Evolutionary conservation across 306 rosid genomes (phyloP).

Genomic region (Prunus salicina): DNA sequence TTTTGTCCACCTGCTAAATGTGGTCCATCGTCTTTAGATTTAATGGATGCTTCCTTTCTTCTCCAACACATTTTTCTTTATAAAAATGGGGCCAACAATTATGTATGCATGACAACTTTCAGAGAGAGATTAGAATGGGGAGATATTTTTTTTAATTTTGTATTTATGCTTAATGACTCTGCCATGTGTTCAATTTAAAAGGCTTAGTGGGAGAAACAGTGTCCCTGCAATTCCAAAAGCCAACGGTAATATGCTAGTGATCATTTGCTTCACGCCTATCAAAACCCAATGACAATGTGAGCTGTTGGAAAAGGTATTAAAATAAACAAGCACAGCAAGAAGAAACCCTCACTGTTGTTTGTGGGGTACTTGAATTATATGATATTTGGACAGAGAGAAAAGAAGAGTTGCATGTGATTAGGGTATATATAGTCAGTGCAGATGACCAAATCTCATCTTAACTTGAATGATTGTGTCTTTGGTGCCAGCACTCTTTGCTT

Average conservation of each 20-base stretch:
- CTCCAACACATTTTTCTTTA: slow-evolving; percentile 14
- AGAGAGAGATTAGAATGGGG: neutral
- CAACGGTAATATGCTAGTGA: slow-evolving; percentile 2
- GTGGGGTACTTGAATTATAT: neutral
- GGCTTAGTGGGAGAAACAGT: neutral
- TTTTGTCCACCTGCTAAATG: neutral
- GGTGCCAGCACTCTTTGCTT: neutral
- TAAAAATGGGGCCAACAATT: slow-evolving; percentile 1
- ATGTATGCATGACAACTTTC: neutral
- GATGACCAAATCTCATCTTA: neutral
- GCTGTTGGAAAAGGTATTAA: neutral
- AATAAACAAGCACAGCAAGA: neutral
- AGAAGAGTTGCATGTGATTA: neutral
- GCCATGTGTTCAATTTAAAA: neutral
- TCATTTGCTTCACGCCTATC: slow-evolving; percentile 4
- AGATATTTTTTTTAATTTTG: neutral
- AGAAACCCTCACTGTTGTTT: neutral
- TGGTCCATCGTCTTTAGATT: slow-evolving; percentile 9
- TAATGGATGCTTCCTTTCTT: slow-evolving; percentile 4
- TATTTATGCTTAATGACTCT: neutral
- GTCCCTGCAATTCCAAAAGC: neutral
- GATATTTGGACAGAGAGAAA: neutral
- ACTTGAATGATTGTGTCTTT: neutral
- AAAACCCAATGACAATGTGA: neutral
- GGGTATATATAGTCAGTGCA: neutral